Conservation (phyloP, 192 early-diverging fungal genomes). For the Jimgerdemannia lactiflua region DNA sequence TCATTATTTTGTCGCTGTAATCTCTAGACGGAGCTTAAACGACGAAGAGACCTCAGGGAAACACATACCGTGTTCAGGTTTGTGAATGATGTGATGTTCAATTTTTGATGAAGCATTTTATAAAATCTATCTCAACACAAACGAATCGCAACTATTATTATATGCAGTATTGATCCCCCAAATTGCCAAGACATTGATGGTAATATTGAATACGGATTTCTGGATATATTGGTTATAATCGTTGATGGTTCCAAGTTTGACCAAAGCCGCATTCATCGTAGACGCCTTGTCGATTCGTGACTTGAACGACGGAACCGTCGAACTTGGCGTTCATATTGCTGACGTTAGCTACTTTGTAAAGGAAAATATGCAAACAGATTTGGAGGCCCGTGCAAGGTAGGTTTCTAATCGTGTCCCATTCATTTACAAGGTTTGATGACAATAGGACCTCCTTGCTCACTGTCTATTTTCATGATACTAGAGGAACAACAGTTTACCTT, state of each 20-base stretch:
- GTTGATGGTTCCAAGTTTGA: background rate
- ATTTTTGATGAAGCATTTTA: too few species aligned
- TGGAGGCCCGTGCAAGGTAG: conserved; percentile 61
- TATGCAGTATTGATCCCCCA: conserved; percentile 73
- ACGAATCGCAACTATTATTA: conserved; percentile 4
- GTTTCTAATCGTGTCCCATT: too few species aligned
- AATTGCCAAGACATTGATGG: conserved; percentile 81
- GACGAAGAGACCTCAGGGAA: conserved; percentile 28
- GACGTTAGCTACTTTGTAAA: conserved; percentile 71
- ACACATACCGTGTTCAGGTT: conserved; percentile 9
- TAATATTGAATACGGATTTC: background rate
- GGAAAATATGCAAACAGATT: conserved; percentile 58
- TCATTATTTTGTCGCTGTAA: background rate
- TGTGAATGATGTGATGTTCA: background rate
- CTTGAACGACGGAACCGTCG: conserved; percentile 42
- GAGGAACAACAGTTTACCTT: conserved; percentile 76
- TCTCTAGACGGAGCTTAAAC: conserved; percentile 14
- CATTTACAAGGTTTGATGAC: background rate
- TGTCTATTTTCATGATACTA: background rate
- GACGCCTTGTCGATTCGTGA: conserved; percentile 66
- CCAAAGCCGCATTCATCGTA: conserved; percentile 2
- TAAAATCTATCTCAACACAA: background rate
- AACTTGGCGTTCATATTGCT: conserved; percentile 79
- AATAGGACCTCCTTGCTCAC: background rate
- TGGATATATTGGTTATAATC: background rate